These are phyloP conservation scores for Phalaenopsis equestris DNA, from an alignment of 106 monocot genomes.

Conservation along the genomic window DNA sequence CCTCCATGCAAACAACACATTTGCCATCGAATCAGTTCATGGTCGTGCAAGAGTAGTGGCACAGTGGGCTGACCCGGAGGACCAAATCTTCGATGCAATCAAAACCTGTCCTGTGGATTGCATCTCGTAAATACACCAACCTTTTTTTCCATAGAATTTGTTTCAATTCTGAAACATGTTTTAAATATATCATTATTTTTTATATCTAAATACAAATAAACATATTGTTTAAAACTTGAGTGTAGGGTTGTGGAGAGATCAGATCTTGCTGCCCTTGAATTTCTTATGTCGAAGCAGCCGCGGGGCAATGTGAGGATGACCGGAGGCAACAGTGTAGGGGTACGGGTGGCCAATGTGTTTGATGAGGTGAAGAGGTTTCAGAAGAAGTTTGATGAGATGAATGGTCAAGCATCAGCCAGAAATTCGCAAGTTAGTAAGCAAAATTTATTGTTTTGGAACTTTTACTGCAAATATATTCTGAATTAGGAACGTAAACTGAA, in stretches of 20 bases:
- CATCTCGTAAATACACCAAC: conserved; percentile 55
- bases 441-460: background rate
- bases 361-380: conserved; percentile 60
- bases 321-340: conserved; percentile 39
- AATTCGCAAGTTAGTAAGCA: conserved; percentile 10
- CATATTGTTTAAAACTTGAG: background rate
- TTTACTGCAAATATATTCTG: background rate
- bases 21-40: conserved; percentile 68
- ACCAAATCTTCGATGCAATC: conserved; percentile 66
- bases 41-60: conserved; percentile 77
- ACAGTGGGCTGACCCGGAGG: conserved; percentile 84
- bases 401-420: conserved; percentile 33
- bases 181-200: no score
- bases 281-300: conserved; percentile 90
- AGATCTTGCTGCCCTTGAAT: conserved; percentile 72
- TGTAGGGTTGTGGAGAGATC: conserved; percentile 61
- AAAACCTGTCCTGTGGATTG: conserved; percentile 79
- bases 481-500: background rate
- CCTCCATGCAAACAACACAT: conserved; percentile 62
- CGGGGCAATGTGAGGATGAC: conserved; percentile 54
- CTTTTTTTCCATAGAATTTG: background rate
- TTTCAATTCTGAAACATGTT: background rate
- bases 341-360: conserved; percentile 65
- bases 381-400: conserved; percentile 44
- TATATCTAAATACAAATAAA: no score